Base-by-base conservation (phyloP, 108 stramenopile genomes). In the Fragilariopsis cylindrus region DNA sequence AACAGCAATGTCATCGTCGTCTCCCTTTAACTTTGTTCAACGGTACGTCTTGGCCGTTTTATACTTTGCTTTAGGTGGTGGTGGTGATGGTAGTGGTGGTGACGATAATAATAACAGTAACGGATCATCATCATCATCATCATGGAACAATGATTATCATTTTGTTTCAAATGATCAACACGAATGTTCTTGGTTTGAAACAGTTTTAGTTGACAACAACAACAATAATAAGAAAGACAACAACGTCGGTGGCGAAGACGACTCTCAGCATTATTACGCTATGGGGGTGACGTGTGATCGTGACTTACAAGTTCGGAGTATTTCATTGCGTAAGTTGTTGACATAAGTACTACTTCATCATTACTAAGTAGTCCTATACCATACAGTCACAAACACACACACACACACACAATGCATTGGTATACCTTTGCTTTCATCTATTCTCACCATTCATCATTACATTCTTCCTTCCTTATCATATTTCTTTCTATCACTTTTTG, bases 271-370 rank as follows among this genome's bases (percentile, higher is more conserved):
- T 7, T n/a, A 49, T 12, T 65, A 60, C 39, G 77, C 70, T 2
- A 19, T 81, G 43, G 84, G 84, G 0, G 80, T 80, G 13, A 53
- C 80, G 39, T 85, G 84, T 60, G 57, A 85, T 60, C 44, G 48
- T 2, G 48, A 73, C 41, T 47, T 78, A 44, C 64, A 69, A 13
- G 75, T 81, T 50, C 48, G 50, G 11, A 69, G 48, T 50, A 48
- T 78, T 43, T 68, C 72, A 5, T 45, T 85, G 60, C 80, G 80
- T 69, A 72, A 77, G 79, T 74, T 45, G 30, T 5, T 30, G 30
- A 30, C 30, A 30, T 30, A 30, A 30, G 30, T 30, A 30, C 30
- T 30, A 30, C 0, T 0, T 30, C 30, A 30, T 30, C 30, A 30
- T 30, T 30, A 0, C 30, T 30, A 30, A 30, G 0, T 30, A 30